These are phyloP conservation scores for Pseudonectria foliicola DNA, from an alignment of 2,329 filamentous ascomycete genomes.

Conservation along the genomic window DNA sequence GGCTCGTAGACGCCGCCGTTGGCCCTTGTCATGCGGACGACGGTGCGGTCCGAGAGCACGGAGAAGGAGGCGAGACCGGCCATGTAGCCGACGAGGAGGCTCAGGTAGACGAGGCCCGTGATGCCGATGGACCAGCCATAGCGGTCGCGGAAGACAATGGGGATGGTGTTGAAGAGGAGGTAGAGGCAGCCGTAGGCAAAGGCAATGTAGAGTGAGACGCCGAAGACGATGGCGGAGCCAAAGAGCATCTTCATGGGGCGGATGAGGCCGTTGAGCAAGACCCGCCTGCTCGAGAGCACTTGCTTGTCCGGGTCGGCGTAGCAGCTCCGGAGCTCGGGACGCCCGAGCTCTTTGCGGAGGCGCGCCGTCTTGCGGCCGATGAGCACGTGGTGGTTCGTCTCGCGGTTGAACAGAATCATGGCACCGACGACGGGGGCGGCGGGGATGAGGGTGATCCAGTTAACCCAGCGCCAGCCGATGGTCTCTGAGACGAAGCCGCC, in stretches of 20 bases:
- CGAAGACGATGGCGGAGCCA: constrained; percentile 39
- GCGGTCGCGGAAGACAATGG: constrained; percentile 39
- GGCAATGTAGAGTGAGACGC: constrained; percentile 42
- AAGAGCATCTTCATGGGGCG: constrained; percentile 46
- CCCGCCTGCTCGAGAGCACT: constrained; percentile 15
- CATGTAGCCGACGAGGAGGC: constrained; percentile 37
- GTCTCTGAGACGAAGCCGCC: constrained; percentile 43
- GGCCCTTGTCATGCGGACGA: constrained; percentile 38
- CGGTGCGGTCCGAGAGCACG: constrained; percentile 36
- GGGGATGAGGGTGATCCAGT: constrained; percentile 46
- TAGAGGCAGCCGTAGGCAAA: constrained; percentile 47
- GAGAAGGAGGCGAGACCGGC: constrained; percentile 34
- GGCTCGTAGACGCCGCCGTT: constrained; percentile 32
- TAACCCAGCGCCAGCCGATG: constrained; percentile 46
- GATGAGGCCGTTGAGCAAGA: constrained; percentile 41
- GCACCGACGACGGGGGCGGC: constrained; percentile 16
- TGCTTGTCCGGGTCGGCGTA: constrained; percentile 32
- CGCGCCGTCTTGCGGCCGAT: constrained; percentile 41
- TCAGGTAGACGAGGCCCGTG: constrained; percentile 43
- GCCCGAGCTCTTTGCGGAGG: constrained; percentile 37
- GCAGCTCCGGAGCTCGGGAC: constrained; percentile 37
- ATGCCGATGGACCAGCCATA: constrained; percentile 41
- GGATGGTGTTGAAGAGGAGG: constrained; percentile 47
- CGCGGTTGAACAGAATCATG: constrained; percentile 31
- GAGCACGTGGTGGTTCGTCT: constrained; percentile 36